Conservation (phyloP, 805 yeast species). For the Candida succiphila region DNA sequence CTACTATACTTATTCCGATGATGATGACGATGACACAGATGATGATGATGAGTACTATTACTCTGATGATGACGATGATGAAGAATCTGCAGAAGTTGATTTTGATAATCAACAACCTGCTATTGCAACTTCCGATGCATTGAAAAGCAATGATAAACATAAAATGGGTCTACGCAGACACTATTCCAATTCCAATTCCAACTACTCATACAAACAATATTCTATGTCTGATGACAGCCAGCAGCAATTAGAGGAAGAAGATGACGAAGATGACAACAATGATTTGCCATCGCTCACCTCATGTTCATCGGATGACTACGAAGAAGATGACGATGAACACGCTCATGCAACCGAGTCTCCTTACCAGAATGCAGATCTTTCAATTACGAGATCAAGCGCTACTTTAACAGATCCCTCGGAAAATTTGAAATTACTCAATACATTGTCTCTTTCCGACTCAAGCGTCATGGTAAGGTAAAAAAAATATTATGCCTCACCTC, state of each 20-base stretch:
- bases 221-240: too few species aligned
- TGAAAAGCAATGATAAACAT: too few species aligned
- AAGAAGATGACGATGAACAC: conserved; percentile 8
- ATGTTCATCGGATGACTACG: conserved; percentile 19
- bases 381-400: neutral
- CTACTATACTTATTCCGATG: conserved; percentile 2
- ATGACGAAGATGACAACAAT: conserved; percentile 1
- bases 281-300: conserved; percentile 18
- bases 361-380: neutral
- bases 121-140: neutral
- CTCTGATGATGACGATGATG: conserved; percentile 1
- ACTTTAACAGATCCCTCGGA: too few species aligned
- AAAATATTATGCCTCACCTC: too few species aligned
- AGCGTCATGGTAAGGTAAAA: too few species aligned
- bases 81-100: conserved; percentile 5
- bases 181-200: too few species aligned
- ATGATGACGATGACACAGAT: conserved; percentile 2
- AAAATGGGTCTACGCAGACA: too few species aligned
- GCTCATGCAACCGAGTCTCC: neutral
- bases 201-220: too few species aligned
- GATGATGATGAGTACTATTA: neutral
- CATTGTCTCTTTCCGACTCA: too few species aligned
- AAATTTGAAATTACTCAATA: too few species aligned
- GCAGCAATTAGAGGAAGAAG: conserved; percentile 3
- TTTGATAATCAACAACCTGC: neutral